Evolutionary conservation across 1,284 basidiomycete genomes (phyloP).

Genomic region (Hemileia vastatrix): DNA sequence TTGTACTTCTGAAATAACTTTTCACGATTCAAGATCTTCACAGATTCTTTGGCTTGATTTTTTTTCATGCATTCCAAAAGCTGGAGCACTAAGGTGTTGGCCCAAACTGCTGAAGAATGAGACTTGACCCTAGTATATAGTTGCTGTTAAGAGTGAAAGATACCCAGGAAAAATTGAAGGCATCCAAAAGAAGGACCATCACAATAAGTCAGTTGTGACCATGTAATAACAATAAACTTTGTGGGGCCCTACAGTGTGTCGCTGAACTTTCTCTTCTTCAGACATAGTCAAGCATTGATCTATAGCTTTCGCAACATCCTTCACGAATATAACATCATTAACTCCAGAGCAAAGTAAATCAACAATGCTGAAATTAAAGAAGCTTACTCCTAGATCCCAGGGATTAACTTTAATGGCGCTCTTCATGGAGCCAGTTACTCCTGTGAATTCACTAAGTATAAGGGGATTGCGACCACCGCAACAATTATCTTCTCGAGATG

Average conservation of each 20-base stretch:
- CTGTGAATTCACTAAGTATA: constrained; percentile 94
- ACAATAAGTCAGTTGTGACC: neutral
- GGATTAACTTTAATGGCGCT: constrained; percentile 63
- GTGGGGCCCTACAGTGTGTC: constrained; percentile 54
- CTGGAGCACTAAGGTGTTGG: constrained; percentile 76
- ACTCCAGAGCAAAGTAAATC: constrained; percentile 1
- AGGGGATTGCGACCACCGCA: constrained; percentile 74
- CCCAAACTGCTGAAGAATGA: constrained; percentile 95
- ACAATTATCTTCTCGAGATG: no score
- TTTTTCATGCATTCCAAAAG: constrained; percentile 70
- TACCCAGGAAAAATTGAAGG: neutral
- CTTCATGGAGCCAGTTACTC: constrained; percentile 77
- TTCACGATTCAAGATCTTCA: constrained; percentile 67
- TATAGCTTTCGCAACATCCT: constrained; percentile 91
- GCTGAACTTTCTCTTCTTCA: constrained; percentile 59
- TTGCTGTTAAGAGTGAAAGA: constrained; percentile 32
- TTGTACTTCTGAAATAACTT: constrained; percentile 59
- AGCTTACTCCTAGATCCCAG: constrained; percentile 70
- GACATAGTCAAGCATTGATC: constrained; percentile 76
- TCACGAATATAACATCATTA: constrained; percentile 29
- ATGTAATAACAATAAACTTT: neutral
- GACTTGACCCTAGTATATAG: constrained; percentile 79
- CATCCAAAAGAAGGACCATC: neutral
- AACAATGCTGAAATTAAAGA: neutral
- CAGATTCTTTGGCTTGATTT: constrained; percentile 73